Base-by-base conservation (phyloP, 495 filamentous ascomycete species). In the Podospora australis region DNA sequence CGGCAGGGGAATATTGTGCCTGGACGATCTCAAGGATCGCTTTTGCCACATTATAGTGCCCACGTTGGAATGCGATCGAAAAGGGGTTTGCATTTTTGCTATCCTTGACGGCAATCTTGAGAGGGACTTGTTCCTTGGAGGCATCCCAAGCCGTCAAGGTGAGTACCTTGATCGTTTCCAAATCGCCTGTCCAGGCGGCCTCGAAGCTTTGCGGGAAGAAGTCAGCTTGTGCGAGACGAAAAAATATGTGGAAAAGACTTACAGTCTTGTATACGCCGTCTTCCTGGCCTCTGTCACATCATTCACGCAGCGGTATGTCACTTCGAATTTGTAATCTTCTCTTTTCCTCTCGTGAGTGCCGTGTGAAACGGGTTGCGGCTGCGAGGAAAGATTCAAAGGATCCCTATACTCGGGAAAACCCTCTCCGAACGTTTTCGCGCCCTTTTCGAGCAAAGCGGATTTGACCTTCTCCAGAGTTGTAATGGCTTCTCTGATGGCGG, bases 181-280 rank as follows among this genome's bases (percentile, higher is more conserved):
- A 34, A 54, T 90, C 79, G 3, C 82, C 82, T n/a, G 44, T 48
- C 81, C 82, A 88, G 1, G 78, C 79, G 8, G 85, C 84, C 57
- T 88, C 76, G 46, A 86, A 87, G 10, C 70, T 73, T n/a, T 4
- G 39, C 5, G 7, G 39, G n/a, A 54, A 4, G 20, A 19, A 16
- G 44, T 51, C 70, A 81, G 60, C 17, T 48, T 38, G 9, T 4
- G 20, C 13, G 9, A 48, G 23, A 22, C n/a, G 3, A 2, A 17
- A 30, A 26, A 22, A 24, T 10, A 5, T 7, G 9, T 14, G 26
- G n/a, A n/a, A 39, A 6, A 41, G 9, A 62, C 71, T 70, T 57
- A 73, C 55, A 68, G 49, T 62, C 70, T 70, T 8, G 86, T 16
- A 48, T 87, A 88, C 4, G 70, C 81, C n/a, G 67, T 64, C 8